Evolutionary conservation across 2,329 filamentous ascomycete genomes (phyloP), one percentile per base, ranked within the genome.

Genomic region (Aspergillus tamarii): DNA sequence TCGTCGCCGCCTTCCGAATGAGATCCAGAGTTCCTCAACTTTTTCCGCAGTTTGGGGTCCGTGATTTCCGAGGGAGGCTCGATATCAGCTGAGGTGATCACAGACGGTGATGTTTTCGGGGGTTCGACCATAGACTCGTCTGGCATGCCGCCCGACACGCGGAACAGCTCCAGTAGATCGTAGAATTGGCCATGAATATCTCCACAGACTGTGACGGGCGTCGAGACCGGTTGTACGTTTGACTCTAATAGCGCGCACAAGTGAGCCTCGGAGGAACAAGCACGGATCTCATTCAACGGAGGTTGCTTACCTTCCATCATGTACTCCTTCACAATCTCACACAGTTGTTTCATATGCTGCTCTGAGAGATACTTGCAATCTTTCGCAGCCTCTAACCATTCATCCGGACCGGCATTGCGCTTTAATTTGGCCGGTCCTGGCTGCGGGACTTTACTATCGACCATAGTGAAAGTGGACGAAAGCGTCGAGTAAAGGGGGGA

Each of bases 101-200:
- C 86, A 11, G 88, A 88, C 10, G 89, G 89, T 34, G 87, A 82
- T 12, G 89, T 90, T 71, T 88, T 86, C 19, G 91, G 90, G 16
- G 87, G 82, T 74, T 93, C 86, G 30, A 89, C 84, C 66, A 89
- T 86, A 45, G 87, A 86, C 70, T 96, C 91, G 72, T 93, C 93
- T 12, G 95, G 95, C 92, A 98, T 97, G 69, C 95, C 95, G 65
- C 95, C 95, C 54, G 94, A 93, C 46, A 99, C 94, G 60, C 94
- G 91, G 81, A 99, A 99, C 57, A 99, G 88, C 83, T 99, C 95
- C 66, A 98, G 88, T 11, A 99, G 85, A 78, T 99, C 95, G 81
- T 99, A 98, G 79, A 98, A 98, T 81, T 99, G 95, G 72, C 95
- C 95, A 80, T 99, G 95, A 67, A 99, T 98, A 77, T 99, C 95